Base-by-base conservation (phyloP, 2,329 filamentous ascomycete species). In the Tolypocladium endophyticum region DNA sequence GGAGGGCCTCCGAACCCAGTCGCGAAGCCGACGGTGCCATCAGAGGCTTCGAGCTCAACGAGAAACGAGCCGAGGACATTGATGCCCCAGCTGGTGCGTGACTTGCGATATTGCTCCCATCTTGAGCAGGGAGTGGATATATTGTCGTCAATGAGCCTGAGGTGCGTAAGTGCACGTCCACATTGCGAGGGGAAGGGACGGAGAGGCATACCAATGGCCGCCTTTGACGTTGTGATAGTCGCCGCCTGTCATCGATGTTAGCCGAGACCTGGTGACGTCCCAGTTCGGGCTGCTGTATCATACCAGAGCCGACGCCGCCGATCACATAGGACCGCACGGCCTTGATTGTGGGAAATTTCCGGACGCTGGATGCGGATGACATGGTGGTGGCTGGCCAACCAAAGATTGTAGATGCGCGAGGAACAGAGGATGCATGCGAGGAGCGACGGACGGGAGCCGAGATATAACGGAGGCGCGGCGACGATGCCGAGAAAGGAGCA, bases 11-110 rank as follows among this genome's bases (percentile, higher is more conserved):
- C 92, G 70, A 97, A 97, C 20, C 92, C 92, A 35, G 92, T 97
- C 3, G 92, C 92, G 72, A 96, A 94, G 43, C 92, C 92, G 66
- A 93, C 89, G n/a, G 90, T 94, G 64, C 92, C 92, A 78, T 97
- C 91, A 9, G 84, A 87, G 20, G 89, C 89, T 74, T 96, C 90
- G 59, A 97, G 86, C 75, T 96, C 92, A 9, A 97, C 83, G 67
- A 92, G 88, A 76, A 97, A 96, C 0, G 92, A 96, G 2, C 92
- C 92, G 33, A 97, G 78, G 9, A 96, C 92, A 68, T 97, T 97
- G 80, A 97, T 97, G 43, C 92, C 92, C 90, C 91, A 97, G 72
- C 87, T 92, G 16, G 92, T 96, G 67, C 92, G 83, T 43, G 92
- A 96, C 62, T 87, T 85, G 65, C 92, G 86, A 75, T 96, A 97